A percentile compares a stretch with the other conserved stretches of the same genome.
Evolutionary conservation across 2,329 filamentous ascomycete genomes (phyloP).

Genomic region (Talaromyces sp.): DNA sequence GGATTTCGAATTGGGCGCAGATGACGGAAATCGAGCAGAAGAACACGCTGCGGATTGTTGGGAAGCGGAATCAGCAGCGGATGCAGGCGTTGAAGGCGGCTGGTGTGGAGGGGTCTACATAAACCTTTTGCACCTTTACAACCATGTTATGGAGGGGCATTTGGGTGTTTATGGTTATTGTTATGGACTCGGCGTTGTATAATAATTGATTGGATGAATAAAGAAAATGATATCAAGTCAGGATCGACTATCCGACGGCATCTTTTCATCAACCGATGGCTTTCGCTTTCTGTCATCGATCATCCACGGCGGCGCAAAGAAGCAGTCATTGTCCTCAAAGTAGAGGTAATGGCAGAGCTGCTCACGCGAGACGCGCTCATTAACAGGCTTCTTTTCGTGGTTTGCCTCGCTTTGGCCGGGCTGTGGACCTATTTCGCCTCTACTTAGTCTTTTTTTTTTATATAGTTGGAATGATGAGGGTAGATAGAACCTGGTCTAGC

Average conservation of each 20-base stretch:
- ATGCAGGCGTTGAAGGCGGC: conserved; percentile 49
- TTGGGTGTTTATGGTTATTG: neutral
- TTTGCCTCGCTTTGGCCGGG: neutral
- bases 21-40: conserved; percentile 65
- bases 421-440: neutral
- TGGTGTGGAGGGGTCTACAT: conserved; percentile 13
- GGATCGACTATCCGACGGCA: neutral
- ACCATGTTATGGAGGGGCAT: neutral
- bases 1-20: conserved; percentile 67
- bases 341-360: conserved; percentile 27
- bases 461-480: too few relatives aligned
- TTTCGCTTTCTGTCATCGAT: neutral
- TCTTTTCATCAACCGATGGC: neutral
- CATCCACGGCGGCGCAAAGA: conserved; percentile 24
- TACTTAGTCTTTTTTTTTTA: neutral
- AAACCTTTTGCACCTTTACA: neutral
- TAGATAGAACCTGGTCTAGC: neutral
- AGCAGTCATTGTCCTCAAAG: conserved; percentile 30
- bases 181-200: neutral
- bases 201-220: neutral
- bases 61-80: conserved; percentile 62
- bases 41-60: conserved; percentile 62
- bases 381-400: neutral
- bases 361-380: conserved; percentile 14
- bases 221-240: neutral